Base-by-base conservation (phyloP, 2,329 filamentous ascomycete species). In the Beauveria medogensis region DNA sequence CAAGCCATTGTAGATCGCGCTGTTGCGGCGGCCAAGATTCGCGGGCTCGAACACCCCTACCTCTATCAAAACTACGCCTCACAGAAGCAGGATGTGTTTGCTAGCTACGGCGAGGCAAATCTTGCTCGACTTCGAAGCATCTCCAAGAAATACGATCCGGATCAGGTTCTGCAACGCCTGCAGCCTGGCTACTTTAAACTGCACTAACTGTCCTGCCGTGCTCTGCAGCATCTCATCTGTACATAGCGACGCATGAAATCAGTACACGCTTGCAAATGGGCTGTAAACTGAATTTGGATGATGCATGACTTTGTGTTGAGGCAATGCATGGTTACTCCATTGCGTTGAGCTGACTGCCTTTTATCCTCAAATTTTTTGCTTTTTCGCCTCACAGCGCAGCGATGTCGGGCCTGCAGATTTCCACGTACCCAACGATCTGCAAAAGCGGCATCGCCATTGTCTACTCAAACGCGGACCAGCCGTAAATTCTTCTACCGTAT, bases 11-110 rank as follows among this genome's bases (percentile, higher is more conserved):
- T 74, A 14, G 61, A 69, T 20, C 65, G 69, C 0, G 66, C 66
- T 12, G 65, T 70, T 14, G 64, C 64, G 0, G 65, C 69, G 3
- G 71, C 74, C 10, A 65, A 68, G 47, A 64, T 69, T n/a, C 65
- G 68, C 7, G 71, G 70, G 0, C 63, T 75, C 0, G 67, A 72
- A 44, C 69, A 75, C 56, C 69, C 69, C 1, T 78, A 71, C 40
- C 62, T 80, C 20, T 80, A 80, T 64, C 71, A 77, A 53, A 80
- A 81, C 65, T 81, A 81, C 58, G 77, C 77, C 1, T 71, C 72
- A 9, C 66, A 68, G 41, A 69, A 69, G 28, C 77, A 81, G 63
- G 65, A 76, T 28, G 73, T 77, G 1, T 68, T 80, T 24, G 28
- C 64, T 0, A 66, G 72, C 12, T 81, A 80, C 55, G 77, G 78